These are phyloP conservation scores for Cucurbita pepo DNA, from an alignment of 306 rosid species.

Conservation along the genomic window DNA sequence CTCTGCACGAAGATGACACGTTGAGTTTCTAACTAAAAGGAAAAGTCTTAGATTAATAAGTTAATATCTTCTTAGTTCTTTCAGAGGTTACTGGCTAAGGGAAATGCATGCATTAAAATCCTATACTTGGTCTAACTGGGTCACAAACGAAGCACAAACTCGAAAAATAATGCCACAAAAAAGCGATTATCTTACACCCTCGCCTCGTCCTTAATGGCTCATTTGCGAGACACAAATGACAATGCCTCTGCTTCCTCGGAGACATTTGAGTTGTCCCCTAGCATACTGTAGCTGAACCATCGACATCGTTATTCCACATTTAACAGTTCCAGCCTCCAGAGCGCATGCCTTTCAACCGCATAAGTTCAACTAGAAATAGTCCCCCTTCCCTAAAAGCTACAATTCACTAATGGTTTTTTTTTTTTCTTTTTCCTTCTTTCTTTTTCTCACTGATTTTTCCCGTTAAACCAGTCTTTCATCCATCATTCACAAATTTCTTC, in stretches of 20 bases:
- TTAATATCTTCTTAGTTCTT: neutral
- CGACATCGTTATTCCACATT: conserved; percentile 30
- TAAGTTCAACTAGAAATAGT: neutral
- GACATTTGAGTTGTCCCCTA: conserved; percentile 25
- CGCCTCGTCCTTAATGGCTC: conserved; percentile 18
- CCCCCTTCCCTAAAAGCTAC: neutral
- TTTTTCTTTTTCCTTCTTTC: neutral
- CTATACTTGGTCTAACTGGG: neutral
- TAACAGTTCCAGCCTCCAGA: conserved; percentile 24
- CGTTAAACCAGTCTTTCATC: neutral
- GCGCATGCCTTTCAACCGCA: conserved; percentile 18
- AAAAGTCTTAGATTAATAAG: neutral
- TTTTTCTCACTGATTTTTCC: conserved; percentile 3
- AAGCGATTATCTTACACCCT: conserved; percentile 40
- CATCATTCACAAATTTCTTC: neutral
- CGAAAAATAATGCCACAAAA: conserved; percentile 23
- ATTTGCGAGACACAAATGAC: conserved; percentile 30
- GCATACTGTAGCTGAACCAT: conserved; percentile 29
- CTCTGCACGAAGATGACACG: neutral
- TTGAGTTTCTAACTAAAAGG: neutral
- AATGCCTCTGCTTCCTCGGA: conserved; percentile 31
- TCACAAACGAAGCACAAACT: conserved; percentile 14
- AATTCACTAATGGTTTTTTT: neutral
- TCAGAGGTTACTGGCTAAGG: neutral
- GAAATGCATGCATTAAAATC: neutral